Evolutionary conservation across 148 eudicot genomes (phyloP), one percentile per base, ranked within the genome.

Genomic region (Arbutus unedo): DNA sequence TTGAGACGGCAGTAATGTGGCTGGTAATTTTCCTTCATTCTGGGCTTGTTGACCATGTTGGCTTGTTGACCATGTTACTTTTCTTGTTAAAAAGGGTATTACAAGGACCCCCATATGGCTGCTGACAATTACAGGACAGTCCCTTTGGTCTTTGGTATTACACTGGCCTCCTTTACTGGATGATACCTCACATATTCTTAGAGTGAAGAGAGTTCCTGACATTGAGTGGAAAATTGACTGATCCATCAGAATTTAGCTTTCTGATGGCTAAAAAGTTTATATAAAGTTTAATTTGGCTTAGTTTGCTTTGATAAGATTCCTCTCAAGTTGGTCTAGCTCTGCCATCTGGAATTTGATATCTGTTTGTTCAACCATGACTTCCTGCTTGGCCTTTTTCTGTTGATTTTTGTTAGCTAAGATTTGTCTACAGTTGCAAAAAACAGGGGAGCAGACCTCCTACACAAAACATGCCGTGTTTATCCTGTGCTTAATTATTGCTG

Each of bases 1-100:
- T 97, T 87, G 97, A 93, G 82, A 88, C 97, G 64, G 94, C 93
- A 80, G 87, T 91, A 21, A 86, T 85, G 47, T 97, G 99, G 99
- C 91, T 97, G 98, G 99, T 97, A 93, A 77, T 74, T 66, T 84
- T 81, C 78, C 62, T 54, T 60, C 25, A n/a, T 2, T 21, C 25
- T 47, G 9, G 44, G 45, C n/a, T 48, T 66, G 23, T 50, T 51
- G 13, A 14, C 6, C 38, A 16, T 45, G 19, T 31, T 7, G 44
- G 45, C n/a, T 48, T 66, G 23, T 50, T 51, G 13, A 14, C 6
- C 38, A 16, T 45, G 19, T 31, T 7, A 16, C 73, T 3, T 47
- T 67, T 23, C 15, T 49, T 59, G 48, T 66, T 14, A 6, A 14
- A 31, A 70, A 4, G 45, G 19, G n/a, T 14, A 70, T 70, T 14